Percentiles rank a stretch among this genome's conserved stretches.
Conservation (phyloP, 2,329 filamentous ascomycete species). For the Hypomyces rosellus region DNA sequence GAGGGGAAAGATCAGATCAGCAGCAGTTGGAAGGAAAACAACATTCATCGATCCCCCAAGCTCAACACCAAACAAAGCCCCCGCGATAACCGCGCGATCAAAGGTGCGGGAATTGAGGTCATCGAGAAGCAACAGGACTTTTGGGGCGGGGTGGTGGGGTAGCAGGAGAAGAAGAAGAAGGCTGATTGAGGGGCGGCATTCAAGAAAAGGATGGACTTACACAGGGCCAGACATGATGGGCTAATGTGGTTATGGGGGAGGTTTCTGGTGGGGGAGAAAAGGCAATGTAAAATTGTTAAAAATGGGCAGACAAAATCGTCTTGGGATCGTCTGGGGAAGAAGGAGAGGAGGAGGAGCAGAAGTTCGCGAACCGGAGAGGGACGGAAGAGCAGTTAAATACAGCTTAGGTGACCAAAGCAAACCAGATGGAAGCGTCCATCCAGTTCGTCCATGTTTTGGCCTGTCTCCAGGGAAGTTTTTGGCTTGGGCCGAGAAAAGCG, state of each 20-base stretch:
- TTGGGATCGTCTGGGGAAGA: not conserved
- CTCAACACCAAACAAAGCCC: conserved; percentile 11
- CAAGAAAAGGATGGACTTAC: conserved; percentile 44
- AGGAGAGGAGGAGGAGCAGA: not conserved
- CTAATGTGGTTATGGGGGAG: not conserved
- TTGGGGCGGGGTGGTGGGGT: conserved; percentile 37
- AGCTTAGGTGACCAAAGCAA: conserved; percentile 6
- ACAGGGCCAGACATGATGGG: conserved; percentile 58
- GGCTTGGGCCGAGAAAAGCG: conserved; percentile 22
- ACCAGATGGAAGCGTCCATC: not conserved
- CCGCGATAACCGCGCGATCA: conserved; percentile 17
- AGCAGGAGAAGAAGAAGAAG: conserved; percentile 13
- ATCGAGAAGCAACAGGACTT: conserved; percentile 17
- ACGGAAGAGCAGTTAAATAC: conserved; percentile 11
- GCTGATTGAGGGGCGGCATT: conserved; percentile 19
- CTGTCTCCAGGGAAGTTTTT: conserved; percentile 13
- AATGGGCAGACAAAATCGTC: too few species aligned
- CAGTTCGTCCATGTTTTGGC: conserved; percentile 3
- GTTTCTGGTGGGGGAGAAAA: not conserved
- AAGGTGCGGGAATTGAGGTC: conserved; percentile 31
- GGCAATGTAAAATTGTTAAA: not conserved
- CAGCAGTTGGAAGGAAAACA: not conserved
- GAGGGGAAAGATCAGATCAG: not conserved
- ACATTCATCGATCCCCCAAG: not conserved
- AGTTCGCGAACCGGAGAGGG: conserved; percentile 5